phyloP scores from a whole-genome alignment of 371 early-diverging fungal genomes.

The Batkoa obscura region DNA sequence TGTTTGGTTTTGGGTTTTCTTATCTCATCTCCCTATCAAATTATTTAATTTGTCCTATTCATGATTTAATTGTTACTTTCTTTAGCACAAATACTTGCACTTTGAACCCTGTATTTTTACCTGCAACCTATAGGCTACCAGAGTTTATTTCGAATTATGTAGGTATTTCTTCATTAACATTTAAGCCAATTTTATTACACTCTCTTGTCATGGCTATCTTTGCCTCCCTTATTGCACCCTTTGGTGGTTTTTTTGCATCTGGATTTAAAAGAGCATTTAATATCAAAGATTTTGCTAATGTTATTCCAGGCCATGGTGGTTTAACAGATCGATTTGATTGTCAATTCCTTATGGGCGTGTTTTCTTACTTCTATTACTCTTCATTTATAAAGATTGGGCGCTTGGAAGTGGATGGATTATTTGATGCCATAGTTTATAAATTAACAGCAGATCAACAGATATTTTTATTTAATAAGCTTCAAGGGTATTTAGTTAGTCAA shows the following conservation, averaged over 20 bases:
- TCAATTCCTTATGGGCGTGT: constrained; percentile 95
- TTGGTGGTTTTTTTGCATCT: constrained; percentile 98
- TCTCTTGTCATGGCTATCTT: constrained; percentile 76
- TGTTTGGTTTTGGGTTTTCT: constrained; percentile 47
- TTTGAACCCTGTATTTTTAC: constrained; percentile 48
- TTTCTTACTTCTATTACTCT: constrained; percentile 81
- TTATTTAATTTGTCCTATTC: constrained; percentile 81
- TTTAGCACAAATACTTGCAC: constrained; percentile 29
- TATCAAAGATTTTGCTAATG: constrained; percentile 95
- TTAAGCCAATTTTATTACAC: constrained; percentile 83
- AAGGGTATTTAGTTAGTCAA: not conserved
- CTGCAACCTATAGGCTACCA: constrained; percentile 14
- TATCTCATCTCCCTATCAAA: constrained; percentile 36
- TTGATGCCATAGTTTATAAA: not conserved
- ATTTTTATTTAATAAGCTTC: not conserved
- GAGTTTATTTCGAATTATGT: not conserved
- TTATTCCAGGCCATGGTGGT: constrained; percentile 98
- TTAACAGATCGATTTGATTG: constrained; percentile 97
- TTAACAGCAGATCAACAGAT: not conserved
- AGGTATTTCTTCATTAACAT: constrained; percentile 10
- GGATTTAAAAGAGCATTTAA: constrained; percentile 96
- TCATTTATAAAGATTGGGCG: constrained; percentile 45
- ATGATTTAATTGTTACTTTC: constrained; percentile 31
- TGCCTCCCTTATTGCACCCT: constrained; percentile 95
- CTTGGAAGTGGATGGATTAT: not conserved